Conservation (phyloP, 805 yeast species). For the Yarrowia keelungensis region DNA sequence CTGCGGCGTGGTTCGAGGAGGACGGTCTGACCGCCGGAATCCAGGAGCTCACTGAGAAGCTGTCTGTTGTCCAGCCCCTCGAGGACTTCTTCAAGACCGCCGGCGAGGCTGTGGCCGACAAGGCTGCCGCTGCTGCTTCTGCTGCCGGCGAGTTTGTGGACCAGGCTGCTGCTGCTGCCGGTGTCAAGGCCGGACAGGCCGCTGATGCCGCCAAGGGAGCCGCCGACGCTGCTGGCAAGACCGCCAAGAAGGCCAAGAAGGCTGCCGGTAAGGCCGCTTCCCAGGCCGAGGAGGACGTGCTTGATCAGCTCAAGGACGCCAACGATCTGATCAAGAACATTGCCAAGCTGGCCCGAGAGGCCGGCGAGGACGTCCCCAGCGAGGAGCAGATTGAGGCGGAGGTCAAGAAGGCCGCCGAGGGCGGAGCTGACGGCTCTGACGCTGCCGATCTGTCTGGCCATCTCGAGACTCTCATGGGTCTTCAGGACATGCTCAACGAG, state of each 20-base stretch:
- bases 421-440: neutral
- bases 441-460: constrained; percentile 12
- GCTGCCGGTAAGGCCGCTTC: constrained; percentile 39
- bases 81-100: constrained; percentile 31
- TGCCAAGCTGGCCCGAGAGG: constrained; percentile 19
- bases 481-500: constrained; percentile 32
- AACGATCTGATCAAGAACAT: constrained; percentile 16
- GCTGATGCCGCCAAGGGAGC: constrained; percentile 5
- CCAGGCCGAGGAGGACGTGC: constrained; percentile 23
- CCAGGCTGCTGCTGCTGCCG: constrained; percentile 32
- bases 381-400: constrained; percentile 21
- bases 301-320: constrained; percentile 36
- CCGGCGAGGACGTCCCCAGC: constrained; percentile 11
- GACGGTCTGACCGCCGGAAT: constrained; percentile 61
- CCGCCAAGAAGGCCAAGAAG: constrained; percentile 47
- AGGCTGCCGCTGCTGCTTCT: constrained; percentile 45
- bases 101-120: neutral
- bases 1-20: constrained; percentile 81
- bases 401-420: constrained; percentile 15
- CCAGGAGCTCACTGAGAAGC: constrained; percentile 29
- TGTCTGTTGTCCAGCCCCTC: constrained; percentile 7
- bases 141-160: constrained; percentile 34
- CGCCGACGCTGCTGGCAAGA: constrained; percentile 48
- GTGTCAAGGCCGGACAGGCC: constrained; percentile 43
- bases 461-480: constrained; percentile 22